These are phyloP conservation scores for Aspergillus thermomutatus DNA, from an alignment of 2,329 filamentous ascomycete species.

Conservation along the genomic window DNA sequence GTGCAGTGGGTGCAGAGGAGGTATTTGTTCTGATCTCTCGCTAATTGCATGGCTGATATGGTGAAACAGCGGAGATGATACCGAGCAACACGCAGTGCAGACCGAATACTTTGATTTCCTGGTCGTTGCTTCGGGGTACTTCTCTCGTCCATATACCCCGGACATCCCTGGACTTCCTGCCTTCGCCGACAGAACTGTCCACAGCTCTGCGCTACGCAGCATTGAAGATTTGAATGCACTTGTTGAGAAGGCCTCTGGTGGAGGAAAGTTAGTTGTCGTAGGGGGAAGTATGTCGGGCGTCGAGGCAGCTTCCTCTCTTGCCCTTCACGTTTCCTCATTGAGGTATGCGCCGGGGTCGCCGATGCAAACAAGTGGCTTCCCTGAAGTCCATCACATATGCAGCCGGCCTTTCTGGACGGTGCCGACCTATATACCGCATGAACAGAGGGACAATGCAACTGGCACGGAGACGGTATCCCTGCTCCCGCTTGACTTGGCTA, in stretches of 20 bases:
- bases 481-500: conserved; percentile 67
- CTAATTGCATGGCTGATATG: background rate
- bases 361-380: conserved; percentile 40
- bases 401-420: conserved; percentile 71
- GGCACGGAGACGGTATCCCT: conserved; percentile 48
- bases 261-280: conserved; percentile 67
- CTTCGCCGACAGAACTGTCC: conserved; percentile 53
- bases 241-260: conserved; percentile 16
- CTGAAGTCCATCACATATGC: conserved; percentile 63
- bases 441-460: conserved; percentile 4
- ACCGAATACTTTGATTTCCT: conserved; percentile 62
- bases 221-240: conserved; percentile 35
- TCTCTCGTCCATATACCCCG: conserved; percentile 59
- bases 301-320: conserved; percentile 71
- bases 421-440: conserved; percentile 49
- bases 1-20: conserved; percentile 32
- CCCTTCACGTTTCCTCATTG: conserved; percentile 66
- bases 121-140: conserved; percentile 73
- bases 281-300: conserved; percentile 81
- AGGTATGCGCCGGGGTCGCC: conserved; percentile 41
- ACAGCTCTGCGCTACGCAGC: conserved; percentile 66
- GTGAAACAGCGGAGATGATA: background rate
- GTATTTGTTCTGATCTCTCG: conserved; percentile 6
- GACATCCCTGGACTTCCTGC: conserved; percentile 34
- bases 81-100: conserved; percentile 2